Evolutionary conservation across 768 basidiomycete genomes (phyloP).

Genomic region (Boletus rubescentipes): DNA sequence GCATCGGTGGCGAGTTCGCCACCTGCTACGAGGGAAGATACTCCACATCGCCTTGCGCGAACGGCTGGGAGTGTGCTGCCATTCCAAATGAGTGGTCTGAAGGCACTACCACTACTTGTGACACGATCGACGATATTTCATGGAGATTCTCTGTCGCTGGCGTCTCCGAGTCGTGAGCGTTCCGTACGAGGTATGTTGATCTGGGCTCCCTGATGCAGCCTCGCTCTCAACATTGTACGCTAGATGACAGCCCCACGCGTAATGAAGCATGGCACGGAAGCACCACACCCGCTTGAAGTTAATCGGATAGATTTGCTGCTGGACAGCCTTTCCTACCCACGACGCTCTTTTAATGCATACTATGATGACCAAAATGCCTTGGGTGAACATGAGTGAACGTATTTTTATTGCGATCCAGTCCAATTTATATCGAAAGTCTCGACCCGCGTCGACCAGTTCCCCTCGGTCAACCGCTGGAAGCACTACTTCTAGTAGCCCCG

Average conservation of each 20-base stretch:
- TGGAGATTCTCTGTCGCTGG: slow-evolving; percentile 20
- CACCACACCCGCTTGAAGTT: slow-evolving; percentile 8
- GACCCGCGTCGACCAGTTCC: too few relatives aligned
- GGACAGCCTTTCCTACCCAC: slow-evolving; percentile 6
- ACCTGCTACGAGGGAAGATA: slow-evolving; percentile 16
- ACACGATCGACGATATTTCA: slow-evolving; percentile 1
- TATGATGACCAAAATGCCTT: neutral
- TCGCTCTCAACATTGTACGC: neutral
- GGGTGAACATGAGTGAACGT: neutral
- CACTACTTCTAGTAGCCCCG: too few relatives aligned
- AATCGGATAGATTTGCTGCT: slow-evolving; percentile 8
- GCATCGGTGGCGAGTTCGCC: slow-evolving; percentile 20
- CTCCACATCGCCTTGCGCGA: slow-evolving; percentile 5
- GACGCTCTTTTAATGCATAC: slow-evolving; percentile 14
- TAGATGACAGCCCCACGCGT: neutral
- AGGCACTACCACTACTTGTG: slow-evolving; percentile 24
- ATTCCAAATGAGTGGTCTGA: slow-evolving; percentile 24
- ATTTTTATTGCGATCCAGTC: neutral
- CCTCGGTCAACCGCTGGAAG: too few relatives aligned
- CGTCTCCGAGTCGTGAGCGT: slow-evolving; percentile 14
- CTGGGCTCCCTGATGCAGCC: neutral
- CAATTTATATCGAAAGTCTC: too few relatives aligned
- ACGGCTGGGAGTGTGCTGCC: slow-evolving; percentile 23
- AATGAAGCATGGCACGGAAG: neutral
- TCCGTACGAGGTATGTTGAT: neutral